Evolutionary conservation across 139 green algal genomes (phyloP), one percentile per base, ranked within the genome.

Genomic region (Picochlorum sp.): DNA sequence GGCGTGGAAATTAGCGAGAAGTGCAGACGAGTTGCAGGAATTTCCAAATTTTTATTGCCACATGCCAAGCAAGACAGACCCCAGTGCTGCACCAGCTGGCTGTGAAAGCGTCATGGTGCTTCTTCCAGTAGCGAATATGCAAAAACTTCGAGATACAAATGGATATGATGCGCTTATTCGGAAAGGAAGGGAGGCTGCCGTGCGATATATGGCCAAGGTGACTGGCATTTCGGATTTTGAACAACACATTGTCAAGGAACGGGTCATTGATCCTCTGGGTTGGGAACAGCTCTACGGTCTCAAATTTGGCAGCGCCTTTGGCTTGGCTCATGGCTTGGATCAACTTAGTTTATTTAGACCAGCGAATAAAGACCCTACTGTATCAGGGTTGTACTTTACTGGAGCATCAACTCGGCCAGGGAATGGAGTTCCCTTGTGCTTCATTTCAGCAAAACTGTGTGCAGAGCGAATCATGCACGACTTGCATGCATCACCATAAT

Each of bases 1-100:
- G 4, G 71, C 78, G 3, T 92, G 86, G 86, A 31, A 61, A n/a
- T 77, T 79, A 6, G 83, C 85, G 10, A 71, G 51, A 0, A 49
- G 14, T 1, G 30, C 77, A 16, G 51, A 65, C n/a, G 69, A 83
- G n/a, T 74, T 96, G 1, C 6, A 44, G 4, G 38, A 49, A 1
- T 49, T 68, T 18, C 88, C 86, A 57, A 96, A 96, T 77, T 95
- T 96, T 66, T 96, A 96, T 71, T 72, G 88, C 15, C 83, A 91
- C 58, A 69, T 66, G 13, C 89, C 89, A 20, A 61, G 54, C 7
- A 74, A 83, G 34, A 93, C 88, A 23, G 89, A 96, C 77, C 77
- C 81, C n/a, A 77, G 78, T 13, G 86, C 84, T 4, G 88, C 83
- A 5, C 85, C 86, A 3, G 18, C 55, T 0, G 85, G 78, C 15